These are phyloP conservation scores for Crinitomyces ghanaensis DNA, from an alignment of 805 yeast genomes.

Conservation along the genomic window DNA sequence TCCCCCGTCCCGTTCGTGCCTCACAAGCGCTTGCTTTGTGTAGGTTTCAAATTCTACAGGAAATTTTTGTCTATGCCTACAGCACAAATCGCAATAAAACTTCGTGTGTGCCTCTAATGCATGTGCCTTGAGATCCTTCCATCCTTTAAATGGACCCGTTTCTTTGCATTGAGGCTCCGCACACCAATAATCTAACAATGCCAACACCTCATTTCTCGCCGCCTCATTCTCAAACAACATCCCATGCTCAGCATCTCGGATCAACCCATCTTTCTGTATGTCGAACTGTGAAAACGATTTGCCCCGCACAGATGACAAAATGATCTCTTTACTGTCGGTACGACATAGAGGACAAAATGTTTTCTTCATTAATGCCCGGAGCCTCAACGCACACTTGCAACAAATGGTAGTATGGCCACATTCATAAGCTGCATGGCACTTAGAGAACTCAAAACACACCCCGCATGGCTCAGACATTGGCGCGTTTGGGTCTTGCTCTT, in stretches of 20 bases:
- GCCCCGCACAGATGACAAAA: slow-evolving; percentile 42
- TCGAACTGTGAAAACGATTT: slow-evolving; percentile 29
- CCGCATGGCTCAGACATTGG: slow-evolving; percentile 42
- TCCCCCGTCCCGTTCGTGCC: slow-evolving; percentile 69
- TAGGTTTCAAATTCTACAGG: slow-evolving; percentile 56
- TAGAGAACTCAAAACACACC: slow-evolving; percentile 69
- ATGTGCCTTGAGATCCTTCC: slow-evolving; percentile 55
- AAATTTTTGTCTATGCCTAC: slow-evolving; percentile 65
- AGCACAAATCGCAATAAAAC: slow-evolving; percentile 65
- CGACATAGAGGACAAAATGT: slow-evolving; percentile 77
- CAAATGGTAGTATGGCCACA: slow-evolving; percentile 85
- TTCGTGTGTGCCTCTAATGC: slow-evolving; percentile 49
- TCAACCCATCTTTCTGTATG: slow-evolving; percentile 25
- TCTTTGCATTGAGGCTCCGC: slow-evolving; percentile 32
- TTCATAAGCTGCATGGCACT: slow-evolving; percentile 58
- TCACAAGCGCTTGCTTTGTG: slow-evolving; percentile 47
- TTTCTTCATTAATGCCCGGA: slow-evolving; percentile 68
- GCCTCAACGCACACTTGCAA: slow-evolving; percentile 70
- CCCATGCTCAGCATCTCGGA: slow-evolving; percentile 33
- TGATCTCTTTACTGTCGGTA: slow-evolving; percentile 41
- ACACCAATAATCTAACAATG: slow-evolving; percentile 47
- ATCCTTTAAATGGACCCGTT: slow-evolving; percentile 32
- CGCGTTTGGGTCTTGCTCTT: slow-evolving; percentile 3
- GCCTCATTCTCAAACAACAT: slow-evolving; percentile 46
- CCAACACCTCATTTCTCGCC: slow-evolving; percentile 39